phyloP scores from a whole-genome alignment of 1,284 basidiomycete species.

The Irpex lacteus region DNA sequence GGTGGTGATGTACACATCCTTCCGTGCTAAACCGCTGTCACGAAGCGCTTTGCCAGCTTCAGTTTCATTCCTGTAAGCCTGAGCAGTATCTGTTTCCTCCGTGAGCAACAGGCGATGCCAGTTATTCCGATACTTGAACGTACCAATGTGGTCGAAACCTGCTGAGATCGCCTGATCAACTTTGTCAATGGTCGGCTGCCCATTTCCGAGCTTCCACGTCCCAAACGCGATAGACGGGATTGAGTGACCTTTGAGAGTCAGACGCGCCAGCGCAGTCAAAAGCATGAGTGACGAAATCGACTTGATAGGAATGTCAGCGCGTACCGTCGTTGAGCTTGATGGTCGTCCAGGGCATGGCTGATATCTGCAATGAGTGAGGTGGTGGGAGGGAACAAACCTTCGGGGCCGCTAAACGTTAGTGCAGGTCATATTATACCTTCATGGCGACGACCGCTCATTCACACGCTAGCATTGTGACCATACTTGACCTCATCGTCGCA shows the following conservation, averaged over 20 bases:
- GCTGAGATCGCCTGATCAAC: conserved; percentile 31
- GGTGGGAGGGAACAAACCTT: neutral
- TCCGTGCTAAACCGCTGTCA: conserved; percentile 32
- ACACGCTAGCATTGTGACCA: neutral
- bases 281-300: neutral
- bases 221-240: conserved; percentile 59
- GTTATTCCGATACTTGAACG: neutral
- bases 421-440: neutral
- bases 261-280: neutral
- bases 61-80: conserved; percentile 38
- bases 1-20: conserved; percentile 42
- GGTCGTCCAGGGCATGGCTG: neutral
- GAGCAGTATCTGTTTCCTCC: conserved; percentile 27
- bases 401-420: neutral
- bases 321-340: conserved; percentile 6
- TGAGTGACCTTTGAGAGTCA: conserved; percentile 29
- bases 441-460: neutral
- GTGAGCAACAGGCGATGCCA: neutral
- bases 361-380: neutral
- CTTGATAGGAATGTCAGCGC: neutral
- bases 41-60: conserved; percentile 36
- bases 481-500: neutral
- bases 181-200: conserved; percentile 29
- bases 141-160: conserved; percentile 31
- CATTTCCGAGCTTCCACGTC: conserved; percentile 46